A percentile compares a stretch with the other conserved stretches of the same genome.
phyloP scores from a whole-genome alignment of 805 yeast species.

The Millerozyma miso region DNA sequence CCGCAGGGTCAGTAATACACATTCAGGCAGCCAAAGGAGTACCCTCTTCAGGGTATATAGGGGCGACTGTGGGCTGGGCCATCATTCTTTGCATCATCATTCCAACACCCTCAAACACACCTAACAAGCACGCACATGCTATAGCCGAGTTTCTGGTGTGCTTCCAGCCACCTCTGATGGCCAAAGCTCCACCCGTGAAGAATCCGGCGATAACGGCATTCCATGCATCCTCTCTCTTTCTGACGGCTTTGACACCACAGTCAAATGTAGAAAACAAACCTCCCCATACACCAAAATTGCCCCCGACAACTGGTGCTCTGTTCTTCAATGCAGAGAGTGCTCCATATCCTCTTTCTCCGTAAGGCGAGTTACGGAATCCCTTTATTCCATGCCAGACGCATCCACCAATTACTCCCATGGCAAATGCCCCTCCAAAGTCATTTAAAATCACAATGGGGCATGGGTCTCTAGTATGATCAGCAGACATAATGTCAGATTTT shows the following conservation, averaged over 20 bases:
- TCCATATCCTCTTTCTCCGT: slow-evolving; percentile 91
- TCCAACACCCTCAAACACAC: slow-evolving; percentile 97
- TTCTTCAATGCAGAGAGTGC: slow-evolving; percentile 88
- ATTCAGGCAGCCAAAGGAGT: slow-evolving; percentile 32
- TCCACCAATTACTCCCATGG: slow-evolving; percentile 99
- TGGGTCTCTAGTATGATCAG: slow-evolving; percentile 96
- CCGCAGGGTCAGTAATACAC: neutral
- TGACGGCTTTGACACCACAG: slow-evolving; percentile 90
- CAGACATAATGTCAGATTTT: slow-evolving; percentile 48
- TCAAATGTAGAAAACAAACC: slow-evolving; percentile 94
- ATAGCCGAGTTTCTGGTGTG: slow-evolving; percentile 95
- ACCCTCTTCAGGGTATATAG: slow-evolving; percentile 41
- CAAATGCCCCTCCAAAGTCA: slow-evolving; percentile 98
- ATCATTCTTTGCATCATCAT: slow-evolving; percentile 88
- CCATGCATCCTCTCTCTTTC: slow-evolving; percentile 98
- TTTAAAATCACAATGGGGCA: slow-evolving; percentile 94
- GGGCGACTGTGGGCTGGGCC: slow-evolving; percentile 64
- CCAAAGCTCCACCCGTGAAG: slow-evolving; percentile 96
- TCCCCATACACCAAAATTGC: slow-evolving; percentile 99
- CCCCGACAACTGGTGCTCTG: slow-evolving; percentile 97
- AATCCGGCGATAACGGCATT: slow-evolving; percentile 97
- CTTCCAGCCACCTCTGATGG: slow-evolving; percentile 98
- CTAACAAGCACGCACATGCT: slow-evolving; percentile 94
- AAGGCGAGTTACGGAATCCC: slow-evolving; percentile 97
- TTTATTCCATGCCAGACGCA: slow-evolving; percentile 98